Conservation (phyloP, 257 asterid species). For the Striga asiatica region DNA sequence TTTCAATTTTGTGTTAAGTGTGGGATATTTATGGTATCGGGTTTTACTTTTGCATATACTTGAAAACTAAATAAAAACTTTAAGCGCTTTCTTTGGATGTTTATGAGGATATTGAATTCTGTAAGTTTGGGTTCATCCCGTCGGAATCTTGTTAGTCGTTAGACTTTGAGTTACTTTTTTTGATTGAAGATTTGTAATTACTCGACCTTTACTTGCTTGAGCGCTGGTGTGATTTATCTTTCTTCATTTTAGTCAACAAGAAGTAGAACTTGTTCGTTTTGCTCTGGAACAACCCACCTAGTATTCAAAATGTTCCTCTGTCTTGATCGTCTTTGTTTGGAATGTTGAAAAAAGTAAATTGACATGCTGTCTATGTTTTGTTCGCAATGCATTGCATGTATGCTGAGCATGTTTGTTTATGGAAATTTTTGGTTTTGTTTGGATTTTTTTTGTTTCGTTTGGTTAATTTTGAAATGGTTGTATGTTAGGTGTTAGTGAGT, state of each 20-base stretch:
- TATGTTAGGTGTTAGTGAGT: no score
- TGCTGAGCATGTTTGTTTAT: no score
- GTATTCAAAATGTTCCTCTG: neutral
- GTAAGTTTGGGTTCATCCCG: neutral
- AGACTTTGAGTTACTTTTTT: constrained; percentile 10
- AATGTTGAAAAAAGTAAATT: neutral
- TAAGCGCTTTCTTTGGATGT: constrained; percentile 13
- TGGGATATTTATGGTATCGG: constrained; percentile 16
- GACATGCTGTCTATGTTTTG: neutral
- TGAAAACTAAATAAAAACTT: constrained; percentile 6
- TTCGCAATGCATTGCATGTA: neutral
- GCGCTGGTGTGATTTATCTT: constrained; percentile 2
- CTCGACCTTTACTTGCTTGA: constrained; percentile 2
- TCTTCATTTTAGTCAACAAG: neutral
- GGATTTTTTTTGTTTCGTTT: no score
- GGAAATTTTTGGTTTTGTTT: no score
- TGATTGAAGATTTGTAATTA: neutral
- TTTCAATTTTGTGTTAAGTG: constrained; percentile 8
- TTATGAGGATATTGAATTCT: constrained; percentile 14
- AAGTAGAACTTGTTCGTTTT: neutral
- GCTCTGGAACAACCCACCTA: neutral
- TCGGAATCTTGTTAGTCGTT: constrained; percentile 3
- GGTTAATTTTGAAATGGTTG: no score
- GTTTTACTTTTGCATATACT: neutral
- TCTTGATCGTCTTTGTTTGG: neutral